phyloP scores from a whole-genome alignment of 208 protist genomes.

The Trypanosoma scelopori region DNA sequence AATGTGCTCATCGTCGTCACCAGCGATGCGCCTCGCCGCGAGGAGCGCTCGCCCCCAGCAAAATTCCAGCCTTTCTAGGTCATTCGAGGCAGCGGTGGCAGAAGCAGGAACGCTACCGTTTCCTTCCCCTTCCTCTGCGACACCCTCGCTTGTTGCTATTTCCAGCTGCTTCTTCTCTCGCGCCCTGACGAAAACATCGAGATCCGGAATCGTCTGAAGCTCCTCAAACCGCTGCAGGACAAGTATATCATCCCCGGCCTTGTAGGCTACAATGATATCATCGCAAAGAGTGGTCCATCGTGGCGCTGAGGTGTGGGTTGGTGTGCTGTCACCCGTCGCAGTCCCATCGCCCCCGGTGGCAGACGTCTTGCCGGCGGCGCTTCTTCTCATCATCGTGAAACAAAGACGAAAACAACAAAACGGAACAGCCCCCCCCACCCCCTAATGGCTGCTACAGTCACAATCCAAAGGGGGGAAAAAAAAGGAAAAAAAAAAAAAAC shows the following conservation, averaged over 20 bases:
- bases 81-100: not conserved
- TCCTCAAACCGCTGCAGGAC: conserved; percentile 82
- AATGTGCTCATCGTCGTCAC: conserved; percentile 71
- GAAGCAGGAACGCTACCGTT: no score
- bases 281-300: conserved; percentile 25
- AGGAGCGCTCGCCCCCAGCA: conserved; percentile 67
- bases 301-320: not conserved
- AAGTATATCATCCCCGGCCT: conserved; percentile 45
- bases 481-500: conserved; percentile 14
- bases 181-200: conserved; percentile 16
- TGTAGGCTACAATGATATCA: conserved; percentile 35
- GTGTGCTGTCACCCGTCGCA: not conserved
- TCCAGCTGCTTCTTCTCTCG: not conserved
- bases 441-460: not conserved
- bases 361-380: not conserved
- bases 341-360: not conserved
- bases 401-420: not conserved
- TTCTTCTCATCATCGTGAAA: not conserved
- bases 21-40: conserved; percentile 41
- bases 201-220: conserved; percentile 42
- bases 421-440: not conserved
- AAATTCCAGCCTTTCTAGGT: conserved; percentile 36
- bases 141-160: not conserved
- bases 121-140: not conserved
- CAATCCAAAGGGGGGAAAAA: not conserved